Evolutionary conservation across 78 protist genomes (phyloP), one percentile per base, ranked within the genome.

Genomic region (Dictyostelium intermedium): DNA sequence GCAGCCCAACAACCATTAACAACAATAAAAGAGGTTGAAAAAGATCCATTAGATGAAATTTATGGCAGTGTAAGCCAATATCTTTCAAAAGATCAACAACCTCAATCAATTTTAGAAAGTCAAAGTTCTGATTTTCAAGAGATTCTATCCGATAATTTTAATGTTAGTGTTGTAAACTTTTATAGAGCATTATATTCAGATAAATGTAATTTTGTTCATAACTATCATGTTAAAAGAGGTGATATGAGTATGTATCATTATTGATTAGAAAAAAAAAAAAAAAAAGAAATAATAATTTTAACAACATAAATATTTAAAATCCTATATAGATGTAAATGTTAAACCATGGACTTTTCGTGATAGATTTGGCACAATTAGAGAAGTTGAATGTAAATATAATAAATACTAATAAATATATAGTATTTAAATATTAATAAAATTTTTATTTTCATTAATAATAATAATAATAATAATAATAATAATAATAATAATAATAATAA

Each of bases 281-380:
- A 23, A 1, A n/a, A 23, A 20, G 4, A 56, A 18, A 56, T 56
- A 23, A 23, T 60, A 60, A 23, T 23, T 7, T 45, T 45, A 45
- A 13, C 13, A 7, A 45, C 56, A 45, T 41, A 41, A 41, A 7
- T 41, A 45, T 45, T 50, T 50, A 50, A 50, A 23, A n/a, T 63
- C 18, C 6, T 60, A 30, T 14, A 27, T 18, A 72, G 79, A 79
- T 77, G 74, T 89, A 8, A 34, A 35, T 34, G 94, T 80, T 25
- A 89, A 89, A 34, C 82, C 72, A 9, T 89, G 94, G 94, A 43
- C 87, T 6, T 34, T 37, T 30, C 20, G 94, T 39, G 94, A 89
- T 5, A 35, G 87, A 43, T 89, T 80, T 80, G 94, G 94, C 4
- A 89, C 94, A 5, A 83, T 89, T 30, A 78, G 94, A 70, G 94